These are phyloP conservation scores for Cerioporus squamosus DNA, from an alignment of 1,284 basidiomycete species.

Conservation along the genomic window DNA sequence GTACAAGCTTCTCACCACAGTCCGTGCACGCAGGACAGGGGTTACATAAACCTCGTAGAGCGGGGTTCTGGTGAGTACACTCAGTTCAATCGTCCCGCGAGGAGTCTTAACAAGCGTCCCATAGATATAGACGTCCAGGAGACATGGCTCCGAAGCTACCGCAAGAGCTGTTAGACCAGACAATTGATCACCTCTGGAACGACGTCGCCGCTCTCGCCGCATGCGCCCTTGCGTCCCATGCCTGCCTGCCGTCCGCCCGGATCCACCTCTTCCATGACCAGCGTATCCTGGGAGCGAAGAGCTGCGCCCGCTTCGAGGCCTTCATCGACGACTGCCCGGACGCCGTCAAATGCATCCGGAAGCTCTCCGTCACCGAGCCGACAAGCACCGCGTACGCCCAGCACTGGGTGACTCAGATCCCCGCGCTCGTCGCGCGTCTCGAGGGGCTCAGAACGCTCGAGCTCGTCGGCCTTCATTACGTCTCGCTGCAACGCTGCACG, in stretches of 20 bases:
- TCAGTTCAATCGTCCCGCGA: too few relatives aligned
- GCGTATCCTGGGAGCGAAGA: conserved; percentile 10
- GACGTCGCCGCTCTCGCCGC: conserved; percentile 35
- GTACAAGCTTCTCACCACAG: too few relatives aligned
- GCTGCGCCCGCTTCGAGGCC: conserved; percentile 21
- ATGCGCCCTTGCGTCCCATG: conserved; percentile 39
- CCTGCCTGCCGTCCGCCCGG: conserved; percentile 38
- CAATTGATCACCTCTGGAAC: conserved; percentile 40
- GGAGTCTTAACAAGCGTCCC: too few relatives aligned
- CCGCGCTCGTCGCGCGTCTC: conserved; percentile 14
- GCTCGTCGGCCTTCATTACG: conserved; percentile 21
- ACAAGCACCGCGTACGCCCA: conserved; percentile 18
- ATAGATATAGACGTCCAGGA: not conserved
- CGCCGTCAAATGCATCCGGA: conserved; percentile 18
- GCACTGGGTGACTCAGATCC: conserved; percentile 23
- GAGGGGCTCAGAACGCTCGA: conserved; percentile 19
- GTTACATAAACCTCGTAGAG: not conserved
- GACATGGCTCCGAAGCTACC: conserved; percentile 13
- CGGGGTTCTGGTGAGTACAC: not conserved
- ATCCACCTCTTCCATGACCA: conserved; percentile 39
- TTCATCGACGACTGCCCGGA: conserved; percentile 18
- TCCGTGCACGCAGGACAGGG: not conserved
- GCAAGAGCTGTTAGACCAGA: conserved; percentile 39
- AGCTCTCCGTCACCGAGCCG: conserved; percentile 19
- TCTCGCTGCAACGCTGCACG: conserved; percentile 15